Evolutionary conservation across 345 rosid genomes (phyloP), one percentile per base, ranked within the genome.

Genomic region (Lepidium didymum): DNA sequence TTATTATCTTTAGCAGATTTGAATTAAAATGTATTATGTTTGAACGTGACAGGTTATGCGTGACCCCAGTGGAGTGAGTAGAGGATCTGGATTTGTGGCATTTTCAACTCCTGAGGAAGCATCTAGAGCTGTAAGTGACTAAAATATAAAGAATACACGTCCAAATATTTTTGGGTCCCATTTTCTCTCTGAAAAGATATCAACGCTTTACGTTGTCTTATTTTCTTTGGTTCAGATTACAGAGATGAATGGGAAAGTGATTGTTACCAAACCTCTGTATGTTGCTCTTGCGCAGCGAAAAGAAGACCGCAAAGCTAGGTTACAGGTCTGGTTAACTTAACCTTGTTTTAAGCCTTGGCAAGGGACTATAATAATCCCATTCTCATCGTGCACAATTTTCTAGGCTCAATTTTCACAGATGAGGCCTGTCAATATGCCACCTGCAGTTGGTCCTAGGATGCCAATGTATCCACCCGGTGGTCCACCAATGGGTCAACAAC

Each of bases 61-160:
- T 37, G 97, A 93, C 70, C 88, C 92, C 8, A 84, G 69, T 67
- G 98, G 97, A 59, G 78, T 85, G 50, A 93, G 94, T 61, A 82
- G 86, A 76, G 98, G 98, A 35, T 93, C 96, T 71, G 98, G 97
- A 25, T 93, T 93, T 81, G 98, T 93, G 12, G 94, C 98, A 34
- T 90, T 93, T 71, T 80, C 94, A 33, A 79, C 85, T 70, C 87
- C 95, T 9, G 99, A 90, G 43, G 99, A 93, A 74, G 96, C 99
- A 65, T 74, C 91, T 45, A 82, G 64, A 79, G 97, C 99, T 74
- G 99, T 93, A 81, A 87, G 96, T 80, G 19, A 33, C 52, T 56
- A 37, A 16, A 10, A 45, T 42, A 61, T 42, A 14, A 52, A 52
- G 31, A 51, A 27, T 3, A 57, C 44, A 6, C 25, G 19, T 49